phyloP scores from a whole-genome alignment of 2,329 filamentous ascomycete genomes.

The Fusarium torreyae region DNA sequence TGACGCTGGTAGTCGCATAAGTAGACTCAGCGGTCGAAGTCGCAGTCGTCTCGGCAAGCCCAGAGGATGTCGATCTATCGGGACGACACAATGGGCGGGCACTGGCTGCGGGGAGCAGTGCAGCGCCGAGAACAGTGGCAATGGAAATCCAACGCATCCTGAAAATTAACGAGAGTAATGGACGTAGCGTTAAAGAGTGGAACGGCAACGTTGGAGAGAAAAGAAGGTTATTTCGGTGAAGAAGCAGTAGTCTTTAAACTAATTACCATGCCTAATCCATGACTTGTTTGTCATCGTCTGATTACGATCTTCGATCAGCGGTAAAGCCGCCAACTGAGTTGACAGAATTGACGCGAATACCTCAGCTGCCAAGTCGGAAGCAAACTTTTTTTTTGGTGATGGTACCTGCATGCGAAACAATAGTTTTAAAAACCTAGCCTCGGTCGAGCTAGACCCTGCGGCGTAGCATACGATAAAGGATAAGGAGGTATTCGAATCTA shows the following conservation, averaged over 20 bases:
- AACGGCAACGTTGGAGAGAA: background rate
- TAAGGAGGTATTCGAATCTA: no score
- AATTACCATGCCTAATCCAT: no score
- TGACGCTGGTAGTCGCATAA: background rate
- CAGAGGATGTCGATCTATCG: constrained; percentile 5
- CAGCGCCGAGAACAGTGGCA: constrained; percentile 20
- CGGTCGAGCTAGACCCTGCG: background rate
- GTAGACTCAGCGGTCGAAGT: background rate
- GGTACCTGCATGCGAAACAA: constrained; percentile 4
- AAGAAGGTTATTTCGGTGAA: background rate
- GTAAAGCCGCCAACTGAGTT: no score
- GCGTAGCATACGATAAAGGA: no score
- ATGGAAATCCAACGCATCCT: constrained; percentile 41
- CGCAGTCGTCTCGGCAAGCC: background rate
- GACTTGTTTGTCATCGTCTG: no score
- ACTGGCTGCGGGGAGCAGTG: constrained; percentile 11
- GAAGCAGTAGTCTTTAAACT: no score
- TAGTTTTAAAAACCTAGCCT: background rate
- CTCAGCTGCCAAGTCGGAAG: no score
- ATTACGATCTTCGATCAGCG: no score
- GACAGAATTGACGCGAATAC: no score
- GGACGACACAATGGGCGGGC: constrained; percentile 21
- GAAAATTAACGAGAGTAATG: constrained; percentile 24
- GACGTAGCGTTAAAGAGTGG: constrained; percentile 3
- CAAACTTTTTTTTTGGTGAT: background rate